phyloP scores from a whole-genome alignment of 441 rosid genomes.

The Euphorbia schlechtendalii region DNA sequence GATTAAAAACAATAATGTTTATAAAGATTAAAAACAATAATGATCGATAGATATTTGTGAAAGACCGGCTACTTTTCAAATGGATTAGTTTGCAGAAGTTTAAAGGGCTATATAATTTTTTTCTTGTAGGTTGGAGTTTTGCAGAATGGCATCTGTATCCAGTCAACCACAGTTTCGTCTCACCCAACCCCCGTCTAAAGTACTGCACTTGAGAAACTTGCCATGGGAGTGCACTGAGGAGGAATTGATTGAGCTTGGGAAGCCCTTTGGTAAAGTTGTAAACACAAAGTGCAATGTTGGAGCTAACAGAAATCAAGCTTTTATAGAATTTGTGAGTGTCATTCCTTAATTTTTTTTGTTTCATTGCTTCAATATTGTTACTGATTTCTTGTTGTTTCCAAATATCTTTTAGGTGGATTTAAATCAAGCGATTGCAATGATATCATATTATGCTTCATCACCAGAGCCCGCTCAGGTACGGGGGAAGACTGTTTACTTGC shows the following conservation, averaged over 20 bases:
- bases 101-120: not conserved
- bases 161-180: conserved; percentile 98
- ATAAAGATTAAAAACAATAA: no score
- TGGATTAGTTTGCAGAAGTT: conserved; percentile 4
- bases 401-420: conserved; percentile 56
- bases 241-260: conserved; percentile 87
- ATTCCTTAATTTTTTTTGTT: not conserved
- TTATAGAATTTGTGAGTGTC: conserved; percentile 86
- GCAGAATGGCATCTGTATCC: conserved; percentile 80
- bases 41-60: not conserved
- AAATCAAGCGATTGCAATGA: conserved; percentile 98
- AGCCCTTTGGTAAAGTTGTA: conserved; percentile 94
- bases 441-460: conserved; percentile 91
- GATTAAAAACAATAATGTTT: no score
- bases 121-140: conserved; percentile 16
- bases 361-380: not conserved
- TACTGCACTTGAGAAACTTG: conserved; percentile 91
- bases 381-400: conserved; percentile 2
- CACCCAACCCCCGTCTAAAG: conserved; percentile 98
- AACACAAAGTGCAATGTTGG: conserved; percentile 99
- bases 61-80: not conserved
- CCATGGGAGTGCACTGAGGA: conserved; percentile 99
- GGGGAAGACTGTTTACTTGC: conserved; percentile 98
- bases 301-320: conserved; percentile 95
- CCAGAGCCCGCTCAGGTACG: conserved; percentile 99